phyloP scores from a whole-genome alignment of 2,329 filamentous ascomycete genomes.

The Cadophora sp. region DNA sequence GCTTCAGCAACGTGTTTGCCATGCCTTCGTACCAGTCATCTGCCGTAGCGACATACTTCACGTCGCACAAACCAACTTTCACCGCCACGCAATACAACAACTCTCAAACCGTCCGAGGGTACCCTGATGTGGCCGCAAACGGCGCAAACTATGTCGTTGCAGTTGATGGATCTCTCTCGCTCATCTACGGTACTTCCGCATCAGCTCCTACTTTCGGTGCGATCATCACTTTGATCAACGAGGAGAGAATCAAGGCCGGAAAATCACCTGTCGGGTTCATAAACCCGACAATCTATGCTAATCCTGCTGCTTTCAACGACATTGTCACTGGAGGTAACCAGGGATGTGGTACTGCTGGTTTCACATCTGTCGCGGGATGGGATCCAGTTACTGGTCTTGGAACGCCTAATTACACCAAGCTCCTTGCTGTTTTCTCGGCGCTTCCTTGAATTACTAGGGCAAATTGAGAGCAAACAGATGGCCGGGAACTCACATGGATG shows the following conservation, averaged over 20 bases:
- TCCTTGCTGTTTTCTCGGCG: constrained; percentile 38
- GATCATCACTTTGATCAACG: constrained; percentile 52
- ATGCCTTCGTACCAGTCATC: constrained; percentile 53
- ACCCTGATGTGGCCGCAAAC: constrained; percentile 45
- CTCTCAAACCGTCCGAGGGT: constrained; percentile 46
- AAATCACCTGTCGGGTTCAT: constrained; percentile 52
- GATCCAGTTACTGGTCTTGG: constrained; percentile 50
- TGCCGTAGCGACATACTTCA: constrained; percentile 37
- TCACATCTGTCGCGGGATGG: constrained; percentile 42
- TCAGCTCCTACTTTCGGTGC: constrained; percentile 49
- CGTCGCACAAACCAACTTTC: constrained; percentile 34
- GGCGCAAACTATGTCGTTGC: constrained; percentile 53
- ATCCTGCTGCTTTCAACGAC: constrained; percentile 43
- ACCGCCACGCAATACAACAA: constrained; percentile 55
- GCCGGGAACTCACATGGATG: not conserved
- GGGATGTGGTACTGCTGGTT: constrained; percentile 44
- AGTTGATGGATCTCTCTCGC: constrained; percentile 50
- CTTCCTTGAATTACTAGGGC: constrained; percentile 16
- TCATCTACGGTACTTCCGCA: constrained; percentile 58
- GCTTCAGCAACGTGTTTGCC: constrained; percentile 68
- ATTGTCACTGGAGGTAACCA: constrained; percentile 41
- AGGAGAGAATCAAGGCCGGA: constrained; percentile 48
- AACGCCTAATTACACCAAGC: constrained; percentile 58
- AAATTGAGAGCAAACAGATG: not conserved
- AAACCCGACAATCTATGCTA: constrained; percentile 47